Evolutionary conservation across 768 basidiomycete species (phyloP), one percentile per base, ranked within the genome.

Genomic region (Macrolepiota albuminosa): DNA sequence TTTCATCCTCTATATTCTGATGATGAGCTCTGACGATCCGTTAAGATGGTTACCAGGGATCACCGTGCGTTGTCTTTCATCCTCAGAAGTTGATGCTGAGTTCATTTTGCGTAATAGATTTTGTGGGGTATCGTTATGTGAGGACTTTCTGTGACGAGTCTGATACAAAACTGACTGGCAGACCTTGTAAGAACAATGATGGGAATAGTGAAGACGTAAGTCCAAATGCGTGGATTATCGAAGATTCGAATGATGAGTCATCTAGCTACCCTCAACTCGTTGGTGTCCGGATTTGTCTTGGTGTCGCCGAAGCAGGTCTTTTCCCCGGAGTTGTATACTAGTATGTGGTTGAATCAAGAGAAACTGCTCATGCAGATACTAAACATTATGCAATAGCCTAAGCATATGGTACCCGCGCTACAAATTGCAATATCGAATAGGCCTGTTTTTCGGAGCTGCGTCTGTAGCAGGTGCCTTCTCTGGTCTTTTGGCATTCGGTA

Each of bases 271-370:
- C 79, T 9, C 81, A 87, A 66, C 78, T 88, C 14, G 79, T 86
- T 13, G 85, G 78, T 21, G 76, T 75, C 10, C 80, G 86, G 10
- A 70, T 84, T 7, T 81, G 79, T 60, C 80, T 89, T 0, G 89
- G 88, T 2, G 66, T 86, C 2, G 80, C 86, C 0, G 89, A 91
- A 71, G 84, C 86, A 5, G 87, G 89, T 3, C 67, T 89, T 10
- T 90, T 87, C 69, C 88, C 89, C 11, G 88, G 88, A 29, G 85
- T 89, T 10, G 80, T 82, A 0, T 91, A 88, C 73, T 90, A 87
- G 88, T 88, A 57, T 48, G 80, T 69, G 10, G 10, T 5, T 0
- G 16, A 40, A 33, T 10, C 6, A 7, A 34, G 33, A 14, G 10
- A 34, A 5, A 24, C 40, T 36, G 49, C 9, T 7, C 29, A 50